Conservation (phyloP, 495 filamentous ascomycete species). For the Lophiotrema nucula region DNA sequence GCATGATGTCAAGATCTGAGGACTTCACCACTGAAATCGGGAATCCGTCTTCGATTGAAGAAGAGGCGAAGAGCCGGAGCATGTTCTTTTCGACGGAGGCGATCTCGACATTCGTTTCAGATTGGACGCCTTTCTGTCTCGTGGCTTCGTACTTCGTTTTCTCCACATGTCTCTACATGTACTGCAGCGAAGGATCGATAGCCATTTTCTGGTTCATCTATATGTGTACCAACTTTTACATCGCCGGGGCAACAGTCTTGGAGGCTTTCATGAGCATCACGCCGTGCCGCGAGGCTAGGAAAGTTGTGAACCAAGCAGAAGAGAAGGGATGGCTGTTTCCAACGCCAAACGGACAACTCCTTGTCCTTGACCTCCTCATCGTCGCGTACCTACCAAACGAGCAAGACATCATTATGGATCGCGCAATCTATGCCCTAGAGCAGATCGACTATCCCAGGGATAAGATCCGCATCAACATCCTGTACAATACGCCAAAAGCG, state of each 20-base stretch:
- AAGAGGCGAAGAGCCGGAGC: background rate
- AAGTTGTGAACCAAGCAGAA: constrained; percentile 36
- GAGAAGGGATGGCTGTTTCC: constrained; percentile 42
- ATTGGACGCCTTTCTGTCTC: constrained; percentile 44
- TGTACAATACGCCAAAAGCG: constrained; percentile 45
- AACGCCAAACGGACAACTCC: constrained; percentile 39
- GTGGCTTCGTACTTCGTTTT: constrained; percentile 44
- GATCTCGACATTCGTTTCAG: constrained; percentile 33
- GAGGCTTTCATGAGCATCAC: constrained; percentile 43
- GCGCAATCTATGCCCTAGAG: constrained; percentile 41
- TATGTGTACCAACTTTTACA: constrained; percentile 43
- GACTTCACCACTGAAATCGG: constrained; percentile 27
- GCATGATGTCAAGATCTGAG: constrained; percentile 19
- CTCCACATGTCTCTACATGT: constrained; percentile 42
- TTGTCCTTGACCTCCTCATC: constrained; percentile 44
- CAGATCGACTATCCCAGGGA: constrained; percentile 43
- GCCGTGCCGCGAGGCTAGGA: constrained; percentile 35
- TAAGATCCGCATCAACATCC: constrained; percentile 42
- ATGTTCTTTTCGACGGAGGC: constrained; percentile 3
- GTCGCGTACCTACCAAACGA: constrained; percentile 49
- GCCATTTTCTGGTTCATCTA: constrained; percentile 43
- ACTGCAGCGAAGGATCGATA: constrained; percentile 36
- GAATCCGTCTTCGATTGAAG: constrained; percentile 4
- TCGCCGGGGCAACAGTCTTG: constrained; percentile 40
- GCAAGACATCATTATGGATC: constrained; percentile 47